Evolutionary conservation across 2,329 filamentous ascomycete species (phyloP).

Genomic region (Microcera coccophila): DNA sequence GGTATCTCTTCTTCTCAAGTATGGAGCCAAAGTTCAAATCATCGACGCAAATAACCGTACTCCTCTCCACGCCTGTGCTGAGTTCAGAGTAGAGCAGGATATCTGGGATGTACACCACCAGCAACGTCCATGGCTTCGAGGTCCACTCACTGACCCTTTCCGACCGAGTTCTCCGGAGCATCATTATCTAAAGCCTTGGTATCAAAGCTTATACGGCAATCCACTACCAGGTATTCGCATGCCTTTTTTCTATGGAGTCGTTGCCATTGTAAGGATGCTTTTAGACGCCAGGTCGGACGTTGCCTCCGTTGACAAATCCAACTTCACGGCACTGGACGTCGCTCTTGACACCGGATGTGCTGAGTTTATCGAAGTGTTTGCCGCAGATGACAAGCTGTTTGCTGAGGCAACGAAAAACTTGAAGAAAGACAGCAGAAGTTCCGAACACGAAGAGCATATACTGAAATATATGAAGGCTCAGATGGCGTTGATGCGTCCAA

Average conservation of each 20-base stretch:
- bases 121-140: not conserved
- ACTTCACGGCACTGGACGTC: constrained; percentile 12
- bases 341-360: constrained; percentile 10
- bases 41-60: constrained; percentile 2
- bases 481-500: constrained; percentile 13
- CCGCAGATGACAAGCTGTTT: constrained; percentile 7
- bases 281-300: constrained; percentile 4
- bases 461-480: constrained; percentile 3
- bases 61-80: constrained; percentile 18
- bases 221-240: not conserved
- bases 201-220: not conserved
- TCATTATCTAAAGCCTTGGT: not conserved
- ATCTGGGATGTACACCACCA: constrained; percentile 8
- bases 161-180: not conserved
- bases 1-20: constrained; percentile 11
- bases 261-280: constrained; percentile 11
- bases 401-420: not conserved
- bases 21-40: constrained; percentile 5
- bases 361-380: constrained; percentile 12
- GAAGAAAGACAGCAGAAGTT: not conserved
- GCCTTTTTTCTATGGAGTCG: not conserved
- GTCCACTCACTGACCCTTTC: not conserved
- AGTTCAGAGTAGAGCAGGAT: constrained; percentile 7
- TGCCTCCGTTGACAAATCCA: not conserved
- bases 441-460: not conserved